Evolutionary conservation across 2,329 filamentous ascomycete species (phyloP).

Genomic region (Ascosphaera aggregata): DNA sequence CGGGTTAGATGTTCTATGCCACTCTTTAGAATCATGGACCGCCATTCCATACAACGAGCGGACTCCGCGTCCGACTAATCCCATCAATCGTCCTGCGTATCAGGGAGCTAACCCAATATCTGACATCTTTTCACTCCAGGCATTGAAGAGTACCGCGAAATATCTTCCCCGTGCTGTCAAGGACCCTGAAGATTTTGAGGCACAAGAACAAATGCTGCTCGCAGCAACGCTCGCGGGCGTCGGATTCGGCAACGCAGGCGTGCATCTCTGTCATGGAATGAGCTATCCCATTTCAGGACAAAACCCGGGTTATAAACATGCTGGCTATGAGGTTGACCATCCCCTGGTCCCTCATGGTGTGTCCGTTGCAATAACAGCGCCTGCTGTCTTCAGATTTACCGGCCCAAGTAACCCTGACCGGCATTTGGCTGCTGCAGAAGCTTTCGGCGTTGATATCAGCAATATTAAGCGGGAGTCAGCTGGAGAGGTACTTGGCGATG

Average conservation of each 20-base stretch:
- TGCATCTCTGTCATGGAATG: constrained; percentile 82
- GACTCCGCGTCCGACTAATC: constrained; percentile 62
- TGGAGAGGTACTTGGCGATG: constrained; percentile 69
- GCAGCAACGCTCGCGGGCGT: constrained; percentile 87
- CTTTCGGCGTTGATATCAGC: constrained; percentile 71
- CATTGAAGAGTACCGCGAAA: constrained; percentile 62
- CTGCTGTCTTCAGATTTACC: constrained; percentile 86
- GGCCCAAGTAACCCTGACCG: constrained; percentile 77
- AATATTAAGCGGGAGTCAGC: constrained; percentile 77
- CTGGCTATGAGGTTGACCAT: constrained; percentile 53
- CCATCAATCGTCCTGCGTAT: constrained; percentile 77
- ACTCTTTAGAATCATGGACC: constrained; percentile 90
- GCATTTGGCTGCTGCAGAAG: constrained; percentile 71
- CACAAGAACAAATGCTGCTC: constrained; percentile 86
- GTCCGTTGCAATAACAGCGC: constrained; percentile 78
- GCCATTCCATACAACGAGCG: constrained; percentile 87
- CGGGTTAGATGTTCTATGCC: constrained; percentile 85
- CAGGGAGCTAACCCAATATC: constrained; percentile 96
- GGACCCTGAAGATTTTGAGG: constrained; percentile 77
- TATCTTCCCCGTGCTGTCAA: constrained; percentile 74
- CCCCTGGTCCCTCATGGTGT: constrained; percentile 92
- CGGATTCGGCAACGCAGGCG: constrained; percentile 91
- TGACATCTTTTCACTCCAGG: constrained; percentile 84
- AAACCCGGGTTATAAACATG: constrained; percentile 74
- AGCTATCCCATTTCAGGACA: constrained; percentile 92